Evolutionary conservation across 257 asterid species (phyloP), one percentile per base, ranked within the genome.

Genomic region (Gentiana macrophylla): DNA sequence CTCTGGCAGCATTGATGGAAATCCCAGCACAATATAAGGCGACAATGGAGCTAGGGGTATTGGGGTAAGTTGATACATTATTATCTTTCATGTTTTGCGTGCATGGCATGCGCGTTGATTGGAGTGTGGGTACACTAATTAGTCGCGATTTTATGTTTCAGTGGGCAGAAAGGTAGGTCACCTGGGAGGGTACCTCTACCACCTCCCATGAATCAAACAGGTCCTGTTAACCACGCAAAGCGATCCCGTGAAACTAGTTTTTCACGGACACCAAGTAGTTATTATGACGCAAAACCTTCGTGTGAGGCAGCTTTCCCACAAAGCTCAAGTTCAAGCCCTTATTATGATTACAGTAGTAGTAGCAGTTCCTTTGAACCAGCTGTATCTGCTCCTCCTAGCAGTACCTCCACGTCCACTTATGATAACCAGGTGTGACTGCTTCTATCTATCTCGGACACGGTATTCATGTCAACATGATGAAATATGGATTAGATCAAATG

Each of bases 1-100:
- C 99, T 50, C 95, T 92, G 61, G 55, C 97, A 44, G 84, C 99
- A 13, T 67, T 92, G 71, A 92, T 92, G 99, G 99, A 92, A 73
- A 80, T 92, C 43, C 99, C 97, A 44, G 44, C 86, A 6, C 99
- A 92, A 60, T 92, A 88, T 70, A 89, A 85, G 79, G 99, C 99
- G 15, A 88, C 97, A 2, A 70, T 92, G 82, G 94, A 81, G 83
- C 94, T 92, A 35, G 80, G 79, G 74, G 55, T 88, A 64, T 70
- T 88, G 69, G 99, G 99, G 99, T 86, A 89, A 61, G 11, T 38
- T 38, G 36, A 4, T 55, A 43, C 63, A 36, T 37, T 13, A 62
- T 47, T 13, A 62, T 47, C 9, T 33, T 41, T 56, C 41, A 57
- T 57, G 61, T 37, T 47, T 10, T 47, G 53, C 9, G 3, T 43